These are phyloP conservation scores for Serendipita indica DNA, from an alignment of 768 basidiomycete species.

Conservation along the genomic window DNA sequence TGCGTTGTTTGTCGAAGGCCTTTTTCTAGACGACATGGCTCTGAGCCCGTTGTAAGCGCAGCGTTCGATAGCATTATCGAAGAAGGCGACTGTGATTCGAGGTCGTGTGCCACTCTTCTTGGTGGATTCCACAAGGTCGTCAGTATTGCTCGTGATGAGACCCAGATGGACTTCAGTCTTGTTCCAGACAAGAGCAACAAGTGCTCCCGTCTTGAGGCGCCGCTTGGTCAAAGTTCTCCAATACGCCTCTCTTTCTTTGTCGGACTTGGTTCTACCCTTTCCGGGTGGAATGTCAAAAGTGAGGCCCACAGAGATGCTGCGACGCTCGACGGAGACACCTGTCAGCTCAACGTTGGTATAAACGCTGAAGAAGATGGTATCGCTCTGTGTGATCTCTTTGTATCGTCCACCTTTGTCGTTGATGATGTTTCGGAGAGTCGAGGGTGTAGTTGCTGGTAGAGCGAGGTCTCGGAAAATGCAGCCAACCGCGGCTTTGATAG, in stretches of 20 bases:
- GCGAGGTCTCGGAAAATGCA: neutral
- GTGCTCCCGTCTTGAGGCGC: constrained; percentile 42
- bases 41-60: no score
- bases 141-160: neutral
- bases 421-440: constrained; percentile 12
- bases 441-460: neutral
- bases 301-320: constrained; percentile 36
- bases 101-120: constrained; percentile 22
- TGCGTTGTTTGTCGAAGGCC: constrained; percentile 12
- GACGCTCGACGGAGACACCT: constrained; percentile 17
- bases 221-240: constrained; percentile 50
- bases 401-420: constrained; percentile 18
- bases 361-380: constrained; percentile 16
- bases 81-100: constrained; percentile 41
- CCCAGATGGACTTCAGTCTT: constrained; percentile 9
- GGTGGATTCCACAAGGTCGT: neutral
- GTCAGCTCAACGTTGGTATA: constrained; percentile 14
- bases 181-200: constrained; percentile 47
- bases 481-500: neutral
- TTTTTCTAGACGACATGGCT: constrained; percentile 17
- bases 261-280: constrained; percentile 29
- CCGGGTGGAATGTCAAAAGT: constrained; percentile 42
- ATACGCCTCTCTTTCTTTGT: constrained; percentile 31
- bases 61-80: constrained; percentile 43
- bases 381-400: neutral